phyloP scores from a whole-genome alignment of 495 filamentous ascomycete species.

The Thermothielavioides terrestris region DNA sequence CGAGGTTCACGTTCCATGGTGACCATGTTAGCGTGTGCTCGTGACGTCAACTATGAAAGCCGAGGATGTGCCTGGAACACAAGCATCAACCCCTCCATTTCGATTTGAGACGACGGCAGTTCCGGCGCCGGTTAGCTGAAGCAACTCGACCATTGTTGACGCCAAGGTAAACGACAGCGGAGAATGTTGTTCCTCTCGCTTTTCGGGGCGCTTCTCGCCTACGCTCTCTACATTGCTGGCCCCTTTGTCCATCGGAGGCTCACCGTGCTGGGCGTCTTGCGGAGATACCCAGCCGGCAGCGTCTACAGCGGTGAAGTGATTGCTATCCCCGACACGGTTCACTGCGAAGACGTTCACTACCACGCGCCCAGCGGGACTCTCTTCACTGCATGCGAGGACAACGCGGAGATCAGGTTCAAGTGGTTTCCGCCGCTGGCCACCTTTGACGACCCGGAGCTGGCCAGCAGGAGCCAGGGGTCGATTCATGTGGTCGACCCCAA shows the following conservation, averaged over 20 bases:
- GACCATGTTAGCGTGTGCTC: too few species aligned
- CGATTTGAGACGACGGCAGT: background rate
- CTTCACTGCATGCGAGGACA: constrained; percentile 51
- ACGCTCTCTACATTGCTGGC: constrained; percentile 9
- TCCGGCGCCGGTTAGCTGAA: too few species aligned
- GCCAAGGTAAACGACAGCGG: too few species aligned
- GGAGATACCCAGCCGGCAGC: constrained; percentile 11
- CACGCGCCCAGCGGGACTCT: constrained; percentile 40
- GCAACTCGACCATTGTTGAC: constrained; percentile 3
- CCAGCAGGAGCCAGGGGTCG: constrained; percentile 29
- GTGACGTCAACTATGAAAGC: too few species aligned
- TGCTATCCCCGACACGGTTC: constrained; percentile 43
- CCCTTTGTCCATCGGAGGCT: constrained; percentile 6
- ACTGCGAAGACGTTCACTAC: constrained; percentile 55
- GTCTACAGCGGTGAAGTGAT: constrained; percentile 12
- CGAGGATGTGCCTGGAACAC: too few species aligned
- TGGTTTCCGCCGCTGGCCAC: constrained; percentile 50
- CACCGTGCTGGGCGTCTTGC: constrained; percentile 19
- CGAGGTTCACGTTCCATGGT: too few species aligned
- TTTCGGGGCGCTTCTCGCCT: constrained; percentile 14
- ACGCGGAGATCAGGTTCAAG: constrained; percentile 33
- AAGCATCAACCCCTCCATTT: too few species aligned
- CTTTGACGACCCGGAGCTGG: constrained; percentile 29
- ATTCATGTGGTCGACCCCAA: constrained; percentile 49
- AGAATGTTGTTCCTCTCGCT: constrained; percentile 12